phyloP scores from a whole-genome alignment of 768 basidiomycete genomes.

The Pleurotus djamor region DNA sequence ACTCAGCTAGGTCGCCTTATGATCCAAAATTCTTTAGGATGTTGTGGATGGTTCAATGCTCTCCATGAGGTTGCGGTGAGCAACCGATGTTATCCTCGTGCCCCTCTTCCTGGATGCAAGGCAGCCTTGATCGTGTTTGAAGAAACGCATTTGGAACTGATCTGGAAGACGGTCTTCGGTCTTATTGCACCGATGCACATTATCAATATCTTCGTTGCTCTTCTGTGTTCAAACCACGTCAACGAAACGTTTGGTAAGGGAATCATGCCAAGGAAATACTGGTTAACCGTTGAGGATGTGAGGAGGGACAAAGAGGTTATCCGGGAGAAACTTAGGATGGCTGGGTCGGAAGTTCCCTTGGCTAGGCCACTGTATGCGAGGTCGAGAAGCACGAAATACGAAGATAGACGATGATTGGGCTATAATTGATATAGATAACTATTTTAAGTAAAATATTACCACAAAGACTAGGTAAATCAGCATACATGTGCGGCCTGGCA shows the following conservation, averaged over 20 bases:
- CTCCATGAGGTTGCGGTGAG: slow-evolving; percentile 60
- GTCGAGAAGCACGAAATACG: slow-evolving; percentile 15
- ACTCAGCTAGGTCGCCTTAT: slow-evolving; percentile 48
- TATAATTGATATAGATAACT: neutral
- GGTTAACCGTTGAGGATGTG: slow-evolving; percentile 49
- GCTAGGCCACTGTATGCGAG: slow-evolving; percentile 16
- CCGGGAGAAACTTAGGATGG: neutral
- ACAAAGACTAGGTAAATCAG: neutral
- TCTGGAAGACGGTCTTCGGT: slow-evolving; percentile 53
- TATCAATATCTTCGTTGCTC: slow-evolving; percentile 51
- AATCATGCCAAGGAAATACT: slow-evolving; percentile 57
- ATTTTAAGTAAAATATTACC: too few relatives aligned
- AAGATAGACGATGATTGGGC: slow-evolving; percentile 17
- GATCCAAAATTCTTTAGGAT: slow-evolving; percentile 60
- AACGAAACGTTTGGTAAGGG: slow-evolving; percentile 62
- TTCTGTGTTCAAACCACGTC: slow-evolving; percentile 72
- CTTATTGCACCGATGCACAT: slow-evolving; percentile 55
- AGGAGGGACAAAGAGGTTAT: slow-evolving; percentile 34
- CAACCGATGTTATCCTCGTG: slow-evolving; percentile 56
- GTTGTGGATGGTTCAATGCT: slow-evolving; percentile 66
- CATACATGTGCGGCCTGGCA: neutral
- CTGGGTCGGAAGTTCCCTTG: slow-evolving; percentile 6
- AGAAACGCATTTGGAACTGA: slow-evolving; percentile 35
- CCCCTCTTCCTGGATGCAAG: slow-evolving; percentile 68
- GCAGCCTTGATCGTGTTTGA: slow-evolving; percentile 56